Base-by-base conservation (phyloP, 1,284 basidiomycete genomes). In the Rhodofomes roseus region DNA sequence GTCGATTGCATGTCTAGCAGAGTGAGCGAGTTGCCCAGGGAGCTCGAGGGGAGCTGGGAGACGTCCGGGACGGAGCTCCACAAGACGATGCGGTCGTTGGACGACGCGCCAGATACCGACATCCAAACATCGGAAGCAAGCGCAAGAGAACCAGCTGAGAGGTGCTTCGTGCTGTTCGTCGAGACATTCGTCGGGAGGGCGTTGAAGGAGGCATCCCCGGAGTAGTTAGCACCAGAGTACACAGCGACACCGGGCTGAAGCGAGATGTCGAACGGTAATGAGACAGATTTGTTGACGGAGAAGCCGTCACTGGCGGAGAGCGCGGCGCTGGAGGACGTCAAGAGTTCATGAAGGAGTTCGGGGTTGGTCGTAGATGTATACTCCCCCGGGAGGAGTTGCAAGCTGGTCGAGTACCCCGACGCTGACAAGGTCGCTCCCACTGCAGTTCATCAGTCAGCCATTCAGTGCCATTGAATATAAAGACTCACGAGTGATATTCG, bases 21-120 rank as follows among this genome's bases (percentile, higher is more conserved):
- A 7, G 81, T 76, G 20, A 90, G 74, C 0, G 81, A 76, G 52
- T 75, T 77, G 11, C 77, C 72, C 29, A 75, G 73, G 4, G 68
- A 62, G 29, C 71, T 65, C 27, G 74, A 68, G 3, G 87, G 84
- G 18, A 92, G 79, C 71, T 91, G 88, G 8, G 83, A 74, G 20
- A 86, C 68, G 65, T 92, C 90, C n/a, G 90, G 87, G 48, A 90
- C 75, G n/a, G 88, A 85, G 62, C 89, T 82, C 89, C 89, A 92
- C 39, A 92, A 69, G 25, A 92, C 77, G 29, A 90, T 67, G 25
- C 87, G 85, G 52, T 76, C 75, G 61, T 76, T 79, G 40, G 69
- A 70, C 11, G 77, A 76, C 20, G 79, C 79, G 2, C 83, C 71
- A 3, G 78, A 78, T n/a, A 92, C 72, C 1, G 85, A 82, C 16